phyloP scores from a whole-genome alignment of 2,329 filamentous ascomycete species.

The Colletotrichum musae region DNA sequence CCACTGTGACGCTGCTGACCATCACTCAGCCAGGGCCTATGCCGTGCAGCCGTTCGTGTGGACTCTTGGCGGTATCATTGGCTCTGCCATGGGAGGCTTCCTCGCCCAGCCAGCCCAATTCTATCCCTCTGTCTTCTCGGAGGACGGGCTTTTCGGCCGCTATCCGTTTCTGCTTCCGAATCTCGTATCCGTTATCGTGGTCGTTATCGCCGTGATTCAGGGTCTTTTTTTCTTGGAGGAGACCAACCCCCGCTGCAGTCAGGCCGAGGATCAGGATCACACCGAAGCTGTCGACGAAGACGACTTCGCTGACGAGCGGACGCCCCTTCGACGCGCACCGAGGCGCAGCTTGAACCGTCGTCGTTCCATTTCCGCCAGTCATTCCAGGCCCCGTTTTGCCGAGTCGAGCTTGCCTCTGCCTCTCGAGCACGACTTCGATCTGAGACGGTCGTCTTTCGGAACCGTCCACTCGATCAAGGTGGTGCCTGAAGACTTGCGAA shows the following conservation, averaged over 20 bases:
- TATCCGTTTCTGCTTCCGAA: slow-evolving; percentile 77
- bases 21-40: slow-evolving; percentile 49
- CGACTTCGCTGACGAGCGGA: slow-evolving; percentile 47
- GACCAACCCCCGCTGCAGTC: slow-evolving; percentile 51
- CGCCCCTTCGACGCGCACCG: slow-evolving; percentile 45
- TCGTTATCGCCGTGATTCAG: slow-evolving; percentile 75
- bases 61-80: slow-evolving; percentile 54
- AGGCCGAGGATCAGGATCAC: slow-evolving; percentile 32
- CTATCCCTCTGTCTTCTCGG: slow-evolving; percentile 53
- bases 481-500: slow-evolving; percentile 41
- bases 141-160: slow-evolving; percentile 64
- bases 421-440: slow-evolving; percentile 53
- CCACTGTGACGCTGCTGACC: slow-evolving; percentile 18
- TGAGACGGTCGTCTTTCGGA: slow-evolving; percentile 56
- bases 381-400: slow-evolving; percentile 48
- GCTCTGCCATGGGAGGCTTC: slow-evolving; percentile 55
- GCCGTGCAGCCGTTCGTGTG: slow-evolving; percentile 55
- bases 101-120: slow-evolving; percentile 53
- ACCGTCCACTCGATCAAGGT: slow-evolving; percentile 58
- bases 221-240: slow-evolving; percentile 73
- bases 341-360: slow-evolving; percentile 42
- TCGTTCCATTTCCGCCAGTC: slow-evolving; percentile 41
- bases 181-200: slow-evolving; percentile 73
- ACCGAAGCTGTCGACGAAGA: slow-evolving; percentile 43
- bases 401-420: slow-evolving; percentile 53